Evolutionary conservation across 768 basidiomycete genomes (phyloP).

Genomic region (Trametes villosa): DNA sequence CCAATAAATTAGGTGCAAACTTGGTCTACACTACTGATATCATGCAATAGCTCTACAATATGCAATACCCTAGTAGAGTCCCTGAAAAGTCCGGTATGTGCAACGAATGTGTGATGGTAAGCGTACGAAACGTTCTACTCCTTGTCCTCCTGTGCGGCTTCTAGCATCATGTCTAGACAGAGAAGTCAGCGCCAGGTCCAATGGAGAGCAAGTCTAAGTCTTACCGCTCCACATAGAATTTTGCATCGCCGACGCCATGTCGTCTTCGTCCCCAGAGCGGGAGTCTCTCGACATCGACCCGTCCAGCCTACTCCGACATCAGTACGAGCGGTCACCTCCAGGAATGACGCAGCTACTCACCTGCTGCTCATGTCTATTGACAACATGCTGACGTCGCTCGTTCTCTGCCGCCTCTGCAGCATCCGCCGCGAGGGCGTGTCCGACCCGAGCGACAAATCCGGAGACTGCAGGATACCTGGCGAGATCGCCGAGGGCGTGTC

Average conservation of each 20-base stretch:
- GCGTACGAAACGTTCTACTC: slow-evolving; percentile 17
- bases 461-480: slow-evolving; percentile 38
- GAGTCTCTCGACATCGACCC: slow-evolving; percentile 29
- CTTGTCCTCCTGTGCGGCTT: slow-evolving; percentile 49
- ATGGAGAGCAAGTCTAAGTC: slow-evolving; percentile 26
- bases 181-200: not conserved
- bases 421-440: slow-evolving; percentile 48
- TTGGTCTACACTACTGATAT: slow-evolving; percentile 26
- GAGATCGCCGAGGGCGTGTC: slow-evolving; percentile 44
- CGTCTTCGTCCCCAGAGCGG: slow-evolving; percentile 36
- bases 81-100: slow-evolving; percentile 12
- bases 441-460: slow-evolving; percentile 51
- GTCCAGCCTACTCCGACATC: slow-evolving; percentile 28
- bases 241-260: slow-evolving; percentile 61
- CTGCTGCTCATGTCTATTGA: slow-evolving; percentile 54
- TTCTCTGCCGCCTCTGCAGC: slow-evolving; percentile 59
- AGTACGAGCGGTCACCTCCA: not conserved
- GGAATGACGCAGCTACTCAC: slow-evolving; percentile 29
- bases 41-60: slow-evolving; percentile 26
- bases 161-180: slow-evolving; percentile 46
- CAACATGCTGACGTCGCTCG: slow-evolving; percentile 64
- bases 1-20: slow-evolving; percentile 23
- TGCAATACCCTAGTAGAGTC: slow-evolving; percentile 6
- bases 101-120: slow-evolving; percentile 16
- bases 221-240: slow-evolving; percentile 75